Evolutionary conservation across 768 basidiomycete genomes (phyloP).

Genomic region (Fomitopsis pulvina): DNA sequence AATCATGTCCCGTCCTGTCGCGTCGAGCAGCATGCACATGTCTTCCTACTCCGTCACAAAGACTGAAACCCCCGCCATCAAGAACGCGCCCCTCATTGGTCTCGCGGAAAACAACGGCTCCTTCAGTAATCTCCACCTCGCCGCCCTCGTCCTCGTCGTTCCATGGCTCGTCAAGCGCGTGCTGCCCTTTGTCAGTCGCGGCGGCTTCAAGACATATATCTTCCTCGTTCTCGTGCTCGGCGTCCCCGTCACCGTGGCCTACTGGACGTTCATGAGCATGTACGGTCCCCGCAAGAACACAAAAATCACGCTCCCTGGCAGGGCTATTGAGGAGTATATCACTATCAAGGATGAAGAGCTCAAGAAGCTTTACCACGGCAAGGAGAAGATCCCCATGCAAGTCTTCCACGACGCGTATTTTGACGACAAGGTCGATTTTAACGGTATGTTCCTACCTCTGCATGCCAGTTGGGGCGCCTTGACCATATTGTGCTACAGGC

Average conservation of each 20-base stretch:
- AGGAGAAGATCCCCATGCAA: conserved; percentile 96
- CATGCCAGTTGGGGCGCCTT: conserved; percentile 7
- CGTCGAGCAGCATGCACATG: conserved; percentile 22
- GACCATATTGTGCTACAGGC: conserved; percentile 36
- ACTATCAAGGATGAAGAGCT: conserved; percentile 82
- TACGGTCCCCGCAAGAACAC: conserved; percentile 79
- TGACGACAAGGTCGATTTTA: conserved; percentile 93
- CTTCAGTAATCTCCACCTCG: conserved; percentile 80
- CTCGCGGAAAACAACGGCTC: conserved; percentile 82
- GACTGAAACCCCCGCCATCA: conserved; percentile 71
- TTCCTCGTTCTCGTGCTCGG: conserved; percentile 73
- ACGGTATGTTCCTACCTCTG: conserved; percentile 46
- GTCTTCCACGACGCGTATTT: conserved; percentile 97
- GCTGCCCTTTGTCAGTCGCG: conserved; percentile 75
- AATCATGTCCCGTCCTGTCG: conserved; percentile 2
- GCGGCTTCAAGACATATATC: conserved; percentile 81
- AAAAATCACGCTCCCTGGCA: conserved; percentile 79
- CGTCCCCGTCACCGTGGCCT: conserved; percentile 70
- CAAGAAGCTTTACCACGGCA: conserved; percentile 71
- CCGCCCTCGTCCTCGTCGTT: conserved; percentile 64
- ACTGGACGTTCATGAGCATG: conserved; percentile 86
- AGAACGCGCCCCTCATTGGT: conserved; percentile 78
- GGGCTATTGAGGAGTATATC: conserved; percentile 85
- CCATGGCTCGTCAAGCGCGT: conserved; percentile 82
- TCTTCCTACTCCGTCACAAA: conserved; percentile 43